These are phyloP conservation scores for Gossypium thurberi DNA, from an alignment of 345 rosid species.

Conservation along the genomic window DNA sequence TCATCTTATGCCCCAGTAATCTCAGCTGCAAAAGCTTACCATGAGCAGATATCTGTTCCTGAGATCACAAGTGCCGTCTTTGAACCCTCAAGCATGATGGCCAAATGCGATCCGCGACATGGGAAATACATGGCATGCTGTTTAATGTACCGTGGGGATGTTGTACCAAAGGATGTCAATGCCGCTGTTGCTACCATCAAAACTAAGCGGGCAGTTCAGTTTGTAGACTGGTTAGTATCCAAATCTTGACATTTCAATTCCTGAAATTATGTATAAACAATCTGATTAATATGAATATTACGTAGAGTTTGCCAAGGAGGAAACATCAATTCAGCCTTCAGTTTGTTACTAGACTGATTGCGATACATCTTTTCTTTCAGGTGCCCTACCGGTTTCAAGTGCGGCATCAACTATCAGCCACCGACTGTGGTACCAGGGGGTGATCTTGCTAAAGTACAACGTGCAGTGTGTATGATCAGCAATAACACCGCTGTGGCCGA, in stretches of 20 bases:
- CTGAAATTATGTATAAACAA: neutral
- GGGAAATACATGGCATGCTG: slow-evolving; percentile 90
- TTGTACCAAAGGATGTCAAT: slow-evolving; percentile 79
- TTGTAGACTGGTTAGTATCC: slow-evolving; percentile 69
- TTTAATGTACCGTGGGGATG: slow-evolving; percentile 81
- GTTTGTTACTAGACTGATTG: neutral
- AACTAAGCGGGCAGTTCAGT: slow-evolving; percentile 72
- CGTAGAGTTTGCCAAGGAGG: neutral
- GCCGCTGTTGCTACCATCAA: slow-evolving; percentile 67
- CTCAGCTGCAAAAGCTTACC: slow-evolving; percentile 74
- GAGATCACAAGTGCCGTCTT: slow-evolving; percentile 72
- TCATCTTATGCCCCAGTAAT: slow-evolving; percentile 82
- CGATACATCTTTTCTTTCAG: slow-evolving; percentile 20
- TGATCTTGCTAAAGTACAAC: slow-evolving; percentile 70
- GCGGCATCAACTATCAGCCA: slow-evolving; percentile 78
- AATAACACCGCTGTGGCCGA: slow-evolving; percentile 81
- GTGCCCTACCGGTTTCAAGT: slow-evolving; percentile 87
- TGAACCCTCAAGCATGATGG: slow-evolving; percentile 88
- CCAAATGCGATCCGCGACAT: slow-evolving; percentile 81
- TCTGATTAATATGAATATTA: neutral
- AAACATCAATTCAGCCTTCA: neutral
- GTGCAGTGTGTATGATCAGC: slow-evolving; percentile 90
- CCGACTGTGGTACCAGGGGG: slow-evolving; percentile 78
- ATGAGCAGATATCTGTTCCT: slow-evolving; percentile 68
- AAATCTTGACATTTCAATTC: neutral